Percentiles rank a stretch among this genome's conserved stretches.
Evolutionary conservation across 1,139 yeast genomes (phyloP).

Genomic region (Candida sp.): DNA sequence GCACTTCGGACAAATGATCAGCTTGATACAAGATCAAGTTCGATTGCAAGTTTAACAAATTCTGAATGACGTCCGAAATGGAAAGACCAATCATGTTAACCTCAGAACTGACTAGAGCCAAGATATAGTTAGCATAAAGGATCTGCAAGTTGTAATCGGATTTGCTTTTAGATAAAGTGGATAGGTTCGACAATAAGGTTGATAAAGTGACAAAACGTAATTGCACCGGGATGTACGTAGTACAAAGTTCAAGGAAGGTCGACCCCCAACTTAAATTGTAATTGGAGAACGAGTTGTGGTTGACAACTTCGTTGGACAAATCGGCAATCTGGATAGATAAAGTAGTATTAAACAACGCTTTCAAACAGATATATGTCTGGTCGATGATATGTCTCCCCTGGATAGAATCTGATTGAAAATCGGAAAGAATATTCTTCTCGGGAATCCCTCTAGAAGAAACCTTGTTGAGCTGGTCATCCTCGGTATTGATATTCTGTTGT

Average conservation of each 20-base stretch:
- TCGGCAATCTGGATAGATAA: conserved; percentile 47
- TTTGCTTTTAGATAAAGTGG: conserved; percentile 12
- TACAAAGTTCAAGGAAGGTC: conserved; percentile 58
- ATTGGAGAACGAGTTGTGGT: conserved; percentile 23
- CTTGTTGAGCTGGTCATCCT: conserved; percentile 12
- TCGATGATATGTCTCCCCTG: conserved; percentile 25
- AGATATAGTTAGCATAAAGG: conserved; percentile 50
- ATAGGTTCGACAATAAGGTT: conserved; percentile 35
- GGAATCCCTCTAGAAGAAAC: neutral
- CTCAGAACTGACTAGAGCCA: conserved; percentile 69
- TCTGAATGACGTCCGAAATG: conserved; percentile 75
- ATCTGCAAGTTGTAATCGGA: conserved; percentile 36
- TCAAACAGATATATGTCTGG: conserved; percentile 42
- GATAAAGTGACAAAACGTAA: conserved; percentile 67
- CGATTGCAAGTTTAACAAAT: conserved; percentile 58
- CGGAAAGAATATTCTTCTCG: conserved; percentile 20
- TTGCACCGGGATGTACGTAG: conserved; percentile 87
- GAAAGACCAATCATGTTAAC: conserved; percentile 88
- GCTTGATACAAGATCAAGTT: conserved; percentile 32
- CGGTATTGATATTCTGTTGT: conserved; percentile 21
- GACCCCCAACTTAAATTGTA: conserved; percentile 47
- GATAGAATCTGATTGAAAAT: conserved; percentile 28
- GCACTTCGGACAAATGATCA: conserved; percentile 15
- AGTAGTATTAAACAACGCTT: conserved; percentile 47
- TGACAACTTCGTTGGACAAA: conserved; percentile 43